These are phyloP conservation scores for Penicillium brasilianum DNA, from an alignment of 2,329 filamentous ascomycete genomes.

Conservation along the genomic window DNA sequence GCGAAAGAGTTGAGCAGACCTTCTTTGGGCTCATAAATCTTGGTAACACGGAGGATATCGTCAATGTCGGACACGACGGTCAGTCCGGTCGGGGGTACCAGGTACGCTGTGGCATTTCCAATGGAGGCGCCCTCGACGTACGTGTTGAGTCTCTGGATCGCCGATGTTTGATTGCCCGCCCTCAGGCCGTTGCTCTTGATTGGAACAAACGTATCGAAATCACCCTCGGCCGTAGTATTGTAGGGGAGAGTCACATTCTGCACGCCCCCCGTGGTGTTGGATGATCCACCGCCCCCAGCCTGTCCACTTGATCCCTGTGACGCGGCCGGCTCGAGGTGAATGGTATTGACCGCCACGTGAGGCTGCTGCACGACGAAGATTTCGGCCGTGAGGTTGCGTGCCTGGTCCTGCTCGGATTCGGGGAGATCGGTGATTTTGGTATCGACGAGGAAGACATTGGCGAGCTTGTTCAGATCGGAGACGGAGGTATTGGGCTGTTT, in stretches of 20 bases:
- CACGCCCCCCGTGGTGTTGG: conserved; percentile 57
- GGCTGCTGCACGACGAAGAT: conserved; percentile 77
- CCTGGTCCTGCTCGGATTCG: conserved; percentile 65
- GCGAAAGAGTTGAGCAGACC: conserved; percentile 79
- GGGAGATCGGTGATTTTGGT: conserved; percentile 65
- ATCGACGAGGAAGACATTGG: conserved; percentile 72
- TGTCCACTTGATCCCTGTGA: conserved; percentile 53
- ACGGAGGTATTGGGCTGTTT: conserved; percentile 73
- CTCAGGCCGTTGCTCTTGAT: background rate
- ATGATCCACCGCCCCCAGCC: conserved; percentile 29
- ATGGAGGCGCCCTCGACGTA: background rate
- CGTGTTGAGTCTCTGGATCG: conserved; percentile 5
- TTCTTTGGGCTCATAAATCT: conserved; percentile 76
- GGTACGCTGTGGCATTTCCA: conserved; percentile 65
- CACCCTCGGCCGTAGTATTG: background rate
- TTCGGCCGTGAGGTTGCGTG: conserved; percentile 72
- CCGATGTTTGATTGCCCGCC: conserved; percentile 2
- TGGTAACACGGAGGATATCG: conserved; percentile 79
- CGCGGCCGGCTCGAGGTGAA: conserved; percentile 63
- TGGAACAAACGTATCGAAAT: conserved; percentile 3
- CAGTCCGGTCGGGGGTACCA: conserved; percentile 71
- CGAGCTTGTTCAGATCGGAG: conserved; percentile 68
- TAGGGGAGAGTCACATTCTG: conserved; percentile 69
- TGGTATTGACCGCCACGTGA: conserved; percentile 46
- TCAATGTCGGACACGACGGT: conserved; percentile 80